Evolutionary conservation across 2,329 filamentous ascomycete species (phyloP).

Genomic region (Colletotrichum liriopes): DNA sequence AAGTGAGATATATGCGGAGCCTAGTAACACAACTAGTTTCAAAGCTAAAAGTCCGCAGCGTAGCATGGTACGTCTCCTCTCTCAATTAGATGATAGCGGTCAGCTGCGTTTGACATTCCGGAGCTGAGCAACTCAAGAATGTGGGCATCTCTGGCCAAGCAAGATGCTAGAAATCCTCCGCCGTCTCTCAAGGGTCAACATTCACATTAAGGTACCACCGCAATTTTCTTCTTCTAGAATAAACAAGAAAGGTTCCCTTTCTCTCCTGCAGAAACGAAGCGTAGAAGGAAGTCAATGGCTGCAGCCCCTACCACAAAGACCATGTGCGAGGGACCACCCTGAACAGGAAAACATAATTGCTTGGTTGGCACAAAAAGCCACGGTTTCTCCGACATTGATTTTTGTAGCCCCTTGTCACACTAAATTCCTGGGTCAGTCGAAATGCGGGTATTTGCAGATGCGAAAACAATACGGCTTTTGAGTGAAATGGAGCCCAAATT

Average conservation of each 20-base stretch:
- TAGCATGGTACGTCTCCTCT: not conserved
- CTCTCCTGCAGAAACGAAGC: too few species aligned
- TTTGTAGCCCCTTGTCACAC: not conserved
- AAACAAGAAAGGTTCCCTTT: not conserved
- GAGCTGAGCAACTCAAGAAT: too few species aligned
- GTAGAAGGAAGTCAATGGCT: not conserved
- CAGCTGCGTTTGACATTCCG: not conserved
- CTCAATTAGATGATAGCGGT: not conserved
- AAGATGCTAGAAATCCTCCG: too few species aligned
- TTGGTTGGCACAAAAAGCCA: too few species aligned
- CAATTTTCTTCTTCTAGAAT: not conserved
- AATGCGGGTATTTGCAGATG: conserved; percentile 3
- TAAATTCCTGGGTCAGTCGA: not conserved
- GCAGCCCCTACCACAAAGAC: not conserved
- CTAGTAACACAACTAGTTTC: not conserved
- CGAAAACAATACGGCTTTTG: too few species aligned
- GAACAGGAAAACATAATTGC: too few species aligned
- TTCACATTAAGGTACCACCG: not conserved
- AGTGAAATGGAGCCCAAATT: not conserved
- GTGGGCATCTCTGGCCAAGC: not conserved
- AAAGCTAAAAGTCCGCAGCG: too few species aligned
- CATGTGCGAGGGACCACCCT: too few species aligned
- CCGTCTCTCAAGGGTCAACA: not conserved
- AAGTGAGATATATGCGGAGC: too few species aligned
- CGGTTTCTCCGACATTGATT: too few species aligned